Conservation (phyloP, 805 yeast genomes). For the Yamadazyma olivae region DNA sequence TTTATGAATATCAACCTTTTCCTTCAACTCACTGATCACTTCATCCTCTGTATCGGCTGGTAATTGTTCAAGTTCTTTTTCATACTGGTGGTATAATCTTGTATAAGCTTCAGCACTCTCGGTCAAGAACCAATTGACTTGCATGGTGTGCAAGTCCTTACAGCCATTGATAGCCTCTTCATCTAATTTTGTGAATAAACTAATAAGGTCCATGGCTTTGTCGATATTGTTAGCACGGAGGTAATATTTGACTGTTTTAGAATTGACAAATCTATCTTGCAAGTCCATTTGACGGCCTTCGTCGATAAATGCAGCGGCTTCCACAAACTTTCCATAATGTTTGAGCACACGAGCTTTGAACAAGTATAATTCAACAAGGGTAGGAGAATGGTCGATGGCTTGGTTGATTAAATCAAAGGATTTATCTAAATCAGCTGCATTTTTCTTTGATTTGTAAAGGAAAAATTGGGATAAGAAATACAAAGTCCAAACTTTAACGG, state of each 20-base stretch:
- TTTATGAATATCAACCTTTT: constrained; percentile 43
- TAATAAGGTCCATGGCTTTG: constrained; percentile 68
- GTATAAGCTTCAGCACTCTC: constrained; percentile 83
- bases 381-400: constrained; percentile 74
- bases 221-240: constrained; percentile 73
- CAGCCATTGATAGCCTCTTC: constrained; percentile 82
- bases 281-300: constrained; percentile 73
- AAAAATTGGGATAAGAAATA: constrained; percentile 80
- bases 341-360: constrained; percentile 78
- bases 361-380: constrained; percentile 77
- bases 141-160: constrained; percentile 82
- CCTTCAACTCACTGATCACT: constrained; percentile 28
- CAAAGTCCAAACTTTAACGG: constrained; percentile 61
- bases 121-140: constrained; percentile 83
- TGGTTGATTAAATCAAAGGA: constrained; percentile 59
- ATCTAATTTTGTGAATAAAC: constrained; percentile 76
- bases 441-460: constrained; percentile 36
- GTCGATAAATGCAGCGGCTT: constrained; percentile 66
- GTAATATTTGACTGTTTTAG: constrained; percentile 81
- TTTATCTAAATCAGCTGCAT: constrained; percentile 33
- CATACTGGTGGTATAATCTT: constrained; percentile 46
- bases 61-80: constrained; percentile 14
- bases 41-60: constrained; percentile 14
- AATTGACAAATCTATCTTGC: constrained; percentile 89
- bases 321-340: constrained; percentile 56